phyloP scores from a whole-genome alignment of 2,329 filamentous ascomycete genomes.

The Pezicula radicicola region DNA sequence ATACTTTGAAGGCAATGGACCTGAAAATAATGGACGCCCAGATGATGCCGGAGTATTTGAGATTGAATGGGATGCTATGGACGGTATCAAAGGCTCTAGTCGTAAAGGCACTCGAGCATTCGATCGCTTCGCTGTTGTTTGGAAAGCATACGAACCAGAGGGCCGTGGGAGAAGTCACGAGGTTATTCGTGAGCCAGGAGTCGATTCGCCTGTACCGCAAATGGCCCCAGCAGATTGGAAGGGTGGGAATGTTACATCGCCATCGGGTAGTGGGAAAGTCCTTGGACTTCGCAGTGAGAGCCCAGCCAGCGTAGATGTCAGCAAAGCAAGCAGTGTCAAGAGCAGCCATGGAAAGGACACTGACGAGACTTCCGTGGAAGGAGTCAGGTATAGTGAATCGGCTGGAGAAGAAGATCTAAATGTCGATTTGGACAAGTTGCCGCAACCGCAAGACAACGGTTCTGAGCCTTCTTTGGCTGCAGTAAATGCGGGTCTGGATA shows the following conservation, averaged over 20 bases:
- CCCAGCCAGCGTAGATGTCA: constrained; percentile 63
- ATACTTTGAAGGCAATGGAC: constrained; percentile 82
- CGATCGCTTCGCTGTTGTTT: constrained; percentile 81
- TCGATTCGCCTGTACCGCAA: constrained; percentile 68
- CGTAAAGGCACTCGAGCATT: constrained; percentile 79
- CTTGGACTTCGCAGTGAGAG: constrained; percentile 67
- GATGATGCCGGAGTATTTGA: constrained; percentile 70
- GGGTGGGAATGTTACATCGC: constrained; percentile 47
- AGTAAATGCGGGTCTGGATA: constrained; percentile 22
- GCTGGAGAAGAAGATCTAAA: constrained; percentile 24
- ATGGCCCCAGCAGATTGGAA: constrained; percentile 70
- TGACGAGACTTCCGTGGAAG: constrained; percentile 19
- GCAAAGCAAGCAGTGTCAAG: constrained; percentile 68
- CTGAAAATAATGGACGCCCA: constrained; percentile 63
- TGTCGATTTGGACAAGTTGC: constrained; percentile 15
- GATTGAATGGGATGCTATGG: constrained; percentile 75
- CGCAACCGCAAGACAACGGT: constrained; percentile 13
- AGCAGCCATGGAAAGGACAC: constrained; percentile 26
- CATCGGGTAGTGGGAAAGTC: constrained; percentile 52
- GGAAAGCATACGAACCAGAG: constrained; percentile 50
- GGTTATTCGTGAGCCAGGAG: constrained; percentile 61
- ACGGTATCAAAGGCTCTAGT: constrained; percentile 88
- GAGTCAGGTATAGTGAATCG: constrained; percentile 21
- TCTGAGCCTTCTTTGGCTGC: constrained; percentile 17
- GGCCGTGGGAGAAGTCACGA: constrained; percentile 24